phyloP scores from a whole-genome alignment of 305 asterid genomes.

The Fraxinus paxiana region DNA sequence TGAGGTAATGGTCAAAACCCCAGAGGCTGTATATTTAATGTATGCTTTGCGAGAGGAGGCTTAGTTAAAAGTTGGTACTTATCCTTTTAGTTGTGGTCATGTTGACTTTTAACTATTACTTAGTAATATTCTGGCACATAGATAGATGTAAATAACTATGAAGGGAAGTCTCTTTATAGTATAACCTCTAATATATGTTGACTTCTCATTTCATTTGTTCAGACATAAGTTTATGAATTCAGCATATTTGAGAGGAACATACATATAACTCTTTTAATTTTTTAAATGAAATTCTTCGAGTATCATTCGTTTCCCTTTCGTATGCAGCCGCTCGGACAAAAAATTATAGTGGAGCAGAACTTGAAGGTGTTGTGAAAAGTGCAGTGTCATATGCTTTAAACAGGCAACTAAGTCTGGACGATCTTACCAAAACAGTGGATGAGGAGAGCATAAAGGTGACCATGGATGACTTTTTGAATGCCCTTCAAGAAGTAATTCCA shows the following conservation, averaged over 20 bases:
- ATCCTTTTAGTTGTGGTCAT: background rate
- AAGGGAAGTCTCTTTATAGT: background rate
- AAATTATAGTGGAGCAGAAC: constrained; percentile 98
- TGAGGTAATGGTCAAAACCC: background rate
- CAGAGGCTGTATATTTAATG: background rate
- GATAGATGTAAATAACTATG: background rate
- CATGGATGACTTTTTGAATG: constrained; percentile 85
- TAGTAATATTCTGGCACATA: background rate
- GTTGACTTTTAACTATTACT: background rate
- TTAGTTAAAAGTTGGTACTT: background rate
- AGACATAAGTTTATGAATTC: background rate
- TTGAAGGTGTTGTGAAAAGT: constrained; percentile 98
- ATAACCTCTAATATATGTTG: background rate
- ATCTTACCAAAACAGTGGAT: constrained; percentile 88
- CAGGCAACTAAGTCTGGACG: constrained; percentile 83
- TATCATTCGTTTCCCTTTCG: constrained; percentile 18
- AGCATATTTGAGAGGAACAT: background rate
- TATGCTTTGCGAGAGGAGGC: background rate
- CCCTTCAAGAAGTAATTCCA: constrained; percentile 81
- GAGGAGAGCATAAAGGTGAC: constrained; percentile 92
- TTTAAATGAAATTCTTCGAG: constrained; percentile 4
- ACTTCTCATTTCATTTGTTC: background rate
- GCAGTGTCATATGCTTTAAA: constrained; percentile 95
- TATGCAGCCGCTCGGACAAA: constrained; percentile 92
- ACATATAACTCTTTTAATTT: constrained; percentile 18